A percentile compares a stretch with the other conserved stretches of the same genome.
These are phyloP conservation scores for Prorocentrum cordatum DNA, from an alignment of 169 alveolate species.

Conservation along the genomic window DNA sequence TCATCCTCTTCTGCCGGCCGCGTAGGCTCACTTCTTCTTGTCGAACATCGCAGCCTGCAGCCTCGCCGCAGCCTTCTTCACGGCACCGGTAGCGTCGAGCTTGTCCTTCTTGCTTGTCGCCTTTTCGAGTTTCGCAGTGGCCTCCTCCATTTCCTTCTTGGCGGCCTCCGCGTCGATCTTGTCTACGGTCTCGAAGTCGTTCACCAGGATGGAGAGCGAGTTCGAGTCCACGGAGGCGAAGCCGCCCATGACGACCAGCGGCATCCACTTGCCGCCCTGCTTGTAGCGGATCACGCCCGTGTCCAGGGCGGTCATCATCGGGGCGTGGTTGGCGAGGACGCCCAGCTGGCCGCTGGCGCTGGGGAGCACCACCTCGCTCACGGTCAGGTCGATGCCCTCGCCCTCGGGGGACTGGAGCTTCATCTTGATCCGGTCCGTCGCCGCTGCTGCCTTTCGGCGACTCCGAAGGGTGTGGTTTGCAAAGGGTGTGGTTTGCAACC, in stretches of 20 bases:
- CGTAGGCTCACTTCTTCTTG: background rate
- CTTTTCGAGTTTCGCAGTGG: background rate
- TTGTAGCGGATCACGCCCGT: constrained; percentile 59
- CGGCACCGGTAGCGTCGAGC: background rate
- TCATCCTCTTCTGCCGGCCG: too few relatives aligned
- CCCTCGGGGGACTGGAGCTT: constrained; percentile 59
- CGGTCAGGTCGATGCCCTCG: constrained; percentile 11
- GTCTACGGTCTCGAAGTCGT: constrained; percentile 31
- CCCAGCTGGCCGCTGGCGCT: constrained; percentile 65
- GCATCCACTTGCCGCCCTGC: constrained; percentile 56
- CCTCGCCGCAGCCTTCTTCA: constrained; percentile 45
- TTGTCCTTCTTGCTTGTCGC: background rate
- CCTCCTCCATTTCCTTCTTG: background rate
- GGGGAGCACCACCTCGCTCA: constrained; percentile 47
- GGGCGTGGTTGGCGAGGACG: constrained; percentile 49
- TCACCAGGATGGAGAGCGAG: constrained; percentile 34
- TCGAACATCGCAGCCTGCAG: constrained; percentile 43
- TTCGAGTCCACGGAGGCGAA: constrained; percentile 52
- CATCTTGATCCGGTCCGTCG: too few relatives aligned
- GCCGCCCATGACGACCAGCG: constrained; percentile 60
- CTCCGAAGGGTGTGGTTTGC: too few relatives aligned
- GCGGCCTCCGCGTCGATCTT: constrained; percentile 2
- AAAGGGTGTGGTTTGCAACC: too few relatives aligned
- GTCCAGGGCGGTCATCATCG: constrained; percentile 61
- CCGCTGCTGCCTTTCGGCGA: too few relatives aligned